Evolutionary conservation across 148 eudicot genomes (phyloP).

Genomic region (Amaranthus palmeri): DNA sequence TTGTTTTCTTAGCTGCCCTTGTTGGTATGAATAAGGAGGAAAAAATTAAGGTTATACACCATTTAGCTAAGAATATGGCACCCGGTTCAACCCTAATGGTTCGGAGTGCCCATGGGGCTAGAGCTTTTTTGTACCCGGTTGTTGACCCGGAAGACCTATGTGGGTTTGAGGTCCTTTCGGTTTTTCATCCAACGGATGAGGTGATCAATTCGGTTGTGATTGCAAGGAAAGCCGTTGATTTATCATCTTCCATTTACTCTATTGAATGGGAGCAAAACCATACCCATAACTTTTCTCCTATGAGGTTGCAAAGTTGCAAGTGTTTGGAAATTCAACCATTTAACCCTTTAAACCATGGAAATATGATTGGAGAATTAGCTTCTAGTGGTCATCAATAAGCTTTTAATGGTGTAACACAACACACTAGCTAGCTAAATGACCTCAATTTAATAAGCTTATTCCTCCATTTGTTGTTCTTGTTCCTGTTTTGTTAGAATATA

Average conservation of each 20-base stretch:
- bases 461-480: too few relatives aligned
- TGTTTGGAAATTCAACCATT: conserved; percentile 56
- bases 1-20: conserved; percentile 81
- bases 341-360: conserved; percentile 46
- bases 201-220: conserved; percentile 86
- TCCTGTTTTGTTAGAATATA: too few relatives aligned
- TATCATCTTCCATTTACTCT: conserved; percentile 6
- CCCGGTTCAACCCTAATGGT: conserved; percentile 80
- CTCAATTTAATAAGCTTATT: too few relatives aligned
- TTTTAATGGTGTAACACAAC: background rate
- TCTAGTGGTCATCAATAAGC: conserved; percentile 42
- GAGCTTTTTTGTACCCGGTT: conserved; percentile 86
- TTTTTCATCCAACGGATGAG: conserved; percentile 82
- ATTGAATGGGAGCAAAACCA: conserved; percentile 33
- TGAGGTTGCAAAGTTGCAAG: conserved; percentile 53
- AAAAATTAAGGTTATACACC: conserved; percentile 52
- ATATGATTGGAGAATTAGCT: conserved; percentile 57
- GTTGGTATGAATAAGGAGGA: conserved; percentile 84
- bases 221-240: conserved; percentile 45
- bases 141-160: conserved; percentile 62
- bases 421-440: background rate
- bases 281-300: conserved; percentile 33
- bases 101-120: conserved; percentile 91
- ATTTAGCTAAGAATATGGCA: conserved; percentile 67
- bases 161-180: conserved; percentile 72